Evolutionary conservation across 768 basidiomycete genomes (phyloP).

Genomic region (Mycena crocata): DNA sequence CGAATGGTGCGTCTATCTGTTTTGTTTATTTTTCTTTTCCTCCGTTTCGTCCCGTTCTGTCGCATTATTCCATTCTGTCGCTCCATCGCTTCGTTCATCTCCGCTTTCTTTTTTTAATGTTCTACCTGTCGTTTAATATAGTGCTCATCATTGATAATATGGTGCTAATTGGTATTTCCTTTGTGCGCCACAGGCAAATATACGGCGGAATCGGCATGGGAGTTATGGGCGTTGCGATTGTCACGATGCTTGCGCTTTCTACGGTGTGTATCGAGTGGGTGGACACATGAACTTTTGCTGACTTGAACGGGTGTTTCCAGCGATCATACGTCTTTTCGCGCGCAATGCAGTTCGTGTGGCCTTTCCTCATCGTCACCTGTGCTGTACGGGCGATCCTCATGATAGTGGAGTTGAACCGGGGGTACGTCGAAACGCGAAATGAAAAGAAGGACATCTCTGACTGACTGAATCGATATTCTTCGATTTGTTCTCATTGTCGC

Average conservation of each 20-base stretch:
- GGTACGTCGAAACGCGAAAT: conserved; percentile 54
- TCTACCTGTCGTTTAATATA: no score
- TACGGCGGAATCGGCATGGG: conserved; percentile 74
- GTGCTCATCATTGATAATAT: no score
- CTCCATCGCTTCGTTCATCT: conserved; percentile 46
- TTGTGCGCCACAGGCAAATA: conserved; percentile 62
- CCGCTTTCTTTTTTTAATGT: conserved; percentile 35
- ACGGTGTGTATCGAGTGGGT: conserved; percentile 60
- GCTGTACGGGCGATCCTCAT: conserved; percentile 76
- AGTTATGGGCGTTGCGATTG: conserved; percentile 61
- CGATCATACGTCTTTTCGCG: conserved; percentile 78
- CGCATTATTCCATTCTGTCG: no score
- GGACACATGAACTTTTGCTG: conserved; percentile 31
- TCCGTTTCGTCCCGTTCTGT: no score
- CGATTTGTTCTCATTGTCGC: not conserved
- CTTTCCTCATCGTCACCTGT: conserved; percentile 73
- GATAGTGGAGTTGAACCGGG: conserved; percentile 78
- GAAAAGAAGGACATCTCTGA: no score
- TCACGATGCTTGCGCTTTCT: conserved; percentile 69
- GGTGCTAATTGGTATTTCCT: no score
- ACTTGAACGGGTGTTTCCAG: conserved; percentile 51
- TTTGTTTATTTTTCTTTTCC: conserved; percentile 13
- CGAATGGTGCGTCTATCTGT: conserved; percentile 70
- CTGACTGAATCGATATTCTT: conserved; percentile 34
- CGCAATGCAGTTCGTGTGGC: conserved; percentile 75